Base-by-base conservation (phyloP, 23 red algal genomes). In the Gracilariopsis chorda region DNA sequence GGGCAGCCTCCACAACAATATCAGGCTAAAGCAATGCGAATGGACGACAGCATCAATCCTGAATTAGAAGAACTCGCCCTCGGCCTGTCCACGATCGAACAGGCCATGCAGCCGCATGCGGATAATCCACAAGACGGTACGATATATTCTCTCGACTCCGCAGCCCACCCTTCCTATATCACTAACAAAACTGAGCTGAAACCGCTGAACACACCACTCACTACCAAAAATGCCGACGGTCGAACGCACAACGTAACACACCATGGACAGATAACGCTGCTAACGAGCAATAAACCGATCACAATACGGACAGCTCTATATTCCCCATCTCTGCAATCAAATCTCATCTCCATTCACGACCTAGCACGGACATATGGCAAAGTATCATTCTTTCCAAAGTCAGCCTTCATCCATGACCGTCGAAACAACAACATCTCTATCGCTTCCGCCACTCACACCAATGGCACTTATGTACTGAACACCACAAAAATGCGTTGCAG, bases 101-200 rank as follows among this genome's bases (percentile, higher is more conserved):
- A n/a, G n/a, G n/a, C n/a, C n/a, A n/a, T n/a, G n/a, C n/a, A n/a
- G n/a, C n/a, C n/a, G n/a, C n/a, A n/a, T n/a, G n/a, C n/a, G n/a
- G n/a, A n/a, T n/a, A n/a, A n/a, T n/a, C n/a, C n/a, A n/a, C n/a
- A n/a, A n/a, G n/a, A n/a, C 40, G 39, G 67, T 73, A 73, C 1
- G 75, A n/a, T n/a, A n/a, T 58, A 48, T 29, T 30, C 65, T 4
- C 80, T 48, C 10, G 80, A 84, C 19, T 67, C 57, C 48, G 58
- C 57, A 5, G 80, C 80, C 20, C 1, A 65, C 24, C 80, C 80
- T 23, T 42, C 57, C 12, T 57, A 84, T 19, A 33, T 19, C 3
- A 68, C 59, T 21, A 3, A 33, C 21, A 19, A 35, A n/a, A 21
- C 21, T 56, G 11, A n/a, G 4, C 59, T 64, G 80, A 1, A 49